Conservation (phyloP, 2,329 filamentous ascomycete genomes). For the Arthrobotrys musiformis region DNA sequence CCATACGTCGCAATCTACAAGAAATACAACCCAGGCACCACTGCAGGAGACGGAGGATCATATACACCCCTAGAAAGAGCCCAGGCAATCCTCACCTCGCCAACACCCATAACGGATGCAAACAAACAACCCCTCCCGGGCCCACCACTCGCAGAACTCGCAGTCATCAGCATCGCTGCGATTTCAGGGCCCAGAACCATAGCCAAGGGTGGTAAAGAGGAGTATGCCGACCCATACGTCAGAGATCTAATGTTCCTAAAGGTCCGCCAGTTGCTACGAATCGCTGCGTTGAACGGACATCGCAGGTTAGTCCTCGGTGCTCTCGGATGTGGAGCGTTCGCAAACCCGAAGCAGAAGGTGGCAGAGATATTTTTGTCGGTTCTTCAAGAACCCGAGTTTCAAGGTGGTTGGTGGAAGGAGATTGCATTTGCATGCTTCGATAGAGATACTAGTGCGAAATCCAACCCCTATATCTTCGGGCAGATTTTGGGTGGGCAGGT, state of each 20-base stretch:
- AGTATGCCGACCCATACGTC: conserved; percentile 62
- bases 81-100: conserved; percentile 32
- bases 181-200: conserved; percentile 64
- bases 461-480: conserved; percentile 62
- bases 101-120: conserved; percentile 15
- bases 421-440: conserved; percentile 70
- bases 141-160: conserved; percentile 66
- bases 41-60: not conserved
- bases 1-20: conserved; percentile 72
- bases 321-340: conserved; percentile 75
- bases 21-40: conserved; percentile 54
- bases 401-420: conserved; percentile 73
- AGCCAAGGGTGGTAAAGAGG: conserved; percentile 23
- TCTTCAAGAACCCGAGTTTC: conserved; percentile 71
- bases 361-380: conserved; percentile 73
- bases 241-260: conserved; percentile 71
- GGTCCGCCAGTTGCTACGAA: conserved; percentile 71
- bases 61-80: conserved; percentile 59
- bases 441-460: conserved; percentile 62
- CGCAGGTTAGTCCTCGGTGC: conserved; percentile 74
- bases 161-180: conserved; percentile 72
- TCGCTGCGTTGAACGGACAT: conserved; percentile 70
- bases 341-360: conserved; percentile 72
- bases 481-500: conserved; percentile 23
- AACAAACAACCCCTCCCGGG: conserved; percentile 48